A percentile compares a stretch with the other conserved stretches of the same genome.
phyloP scores from a whole-genome alignment of 306 rosid genomes.

The Begonia fuchsioides region DNA sequence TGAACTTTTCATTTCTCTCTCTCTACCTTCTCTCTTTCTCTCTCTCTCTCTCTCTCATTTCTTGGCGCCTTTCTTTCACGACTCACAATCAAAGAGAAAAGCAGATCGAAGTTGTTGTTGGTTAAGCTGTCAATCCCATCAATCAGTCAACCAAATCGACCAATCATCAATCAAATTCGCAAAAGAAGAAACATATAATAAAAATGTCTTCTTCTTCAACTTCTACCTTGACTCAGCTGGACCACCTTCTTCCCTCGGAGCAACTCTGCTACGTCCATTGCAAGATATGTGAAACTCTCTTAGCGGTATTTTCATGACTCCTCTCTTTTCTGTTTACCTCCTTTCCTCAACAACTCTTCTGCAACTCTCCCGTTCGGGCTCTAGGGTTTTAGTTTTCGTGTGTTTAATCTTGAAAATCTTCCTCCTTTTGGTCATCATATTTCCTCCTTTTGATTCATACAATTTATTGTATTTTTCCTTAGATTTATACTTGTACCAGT shows the following conservation, averaged over 20 bases:
- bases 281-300: constrained; percentile 90
- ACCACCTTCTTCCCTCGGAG: constrained; percentile 83
- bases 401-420: not conserved
- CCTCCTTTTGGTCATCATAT: not conserved
- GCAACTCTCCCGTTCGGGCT: not conserved
- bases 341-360: no score
- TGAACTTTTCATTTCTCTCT: constrained; percentile 10
- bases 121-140: constrained; percentile 95
- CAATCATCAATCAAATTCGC: constrained; percentile 58
- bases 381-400: not conserved
- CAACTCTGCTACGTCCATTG: constrained; percentile 98
- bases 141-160: constrained; percentile 57
- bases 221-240: constrained; percentile 11
- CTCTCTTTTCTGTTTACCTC: no score
- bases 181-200: constrained; percentile 18
- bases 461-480: not conserved
- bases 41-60: constrained; percentile 16
- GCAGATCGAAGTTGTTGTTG: constrained; percentile 95
- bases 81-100: no score
- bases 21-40: constrained; percentile 8
- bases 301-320: constrained; percentile 42
- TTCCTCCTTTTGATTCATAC: not conserved
- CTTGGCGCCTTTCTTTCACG: constrained; percentile 46
- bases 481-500: not conserved
- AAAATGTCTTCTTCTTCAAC: constrained; percentile 74